phyloP scores from a whole-genome alignment of 257 asterid genomes.

The Ilex asprella region DNA sequence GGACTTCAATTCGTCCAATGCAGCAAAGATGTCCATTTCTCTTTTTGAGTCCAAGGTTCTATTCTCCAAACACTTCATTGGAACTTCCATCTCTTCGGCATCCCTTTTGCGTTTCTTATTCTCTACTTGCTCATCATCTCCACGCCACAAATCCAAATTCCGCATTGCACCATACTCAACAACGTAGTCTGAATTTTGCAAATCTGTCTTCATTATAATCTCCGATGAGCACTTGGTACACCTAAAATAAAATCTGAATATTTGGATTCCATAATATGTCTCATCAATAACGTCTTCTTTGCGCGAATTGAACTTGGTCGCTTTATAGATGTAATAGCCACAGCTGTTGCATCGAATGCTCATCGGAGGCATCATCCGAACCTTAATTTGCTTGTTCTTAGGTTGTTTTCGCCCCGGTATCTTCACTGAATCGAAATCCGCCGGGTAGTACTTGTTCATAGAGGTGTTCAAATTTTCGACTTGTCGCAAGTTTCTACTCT shows the following conservation, averaged over 20 bases:
- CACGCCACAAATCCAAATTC: constrained; percentile 91
- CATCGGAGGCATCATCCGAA: constrained; percentile 96
- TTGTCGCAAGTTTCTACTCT: too few species aligned
- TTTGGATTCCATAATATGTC: constrained; percentile 86
- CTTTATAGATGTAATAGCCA: constrained; percentile 76
- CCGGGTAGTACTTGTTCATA: constrained; percentile 90
- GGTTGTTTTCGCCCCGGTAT: constrained; percentile 80
- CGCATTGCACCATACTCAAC: constrained; percentile 84
- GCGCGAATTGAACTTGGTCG: constrained; percentile 82
- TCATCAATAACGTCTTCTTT: constrained; percentile 80
- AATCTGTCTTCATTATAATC: constrained; percentile 81
- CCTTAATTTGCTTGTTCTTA: constrained; percentile 67
- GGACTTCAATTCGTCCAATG: constrained; percentile 89
- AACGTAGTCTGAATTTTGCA: constrained; percentile 76
- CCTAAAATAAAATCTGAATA: constrained; percentile 78
- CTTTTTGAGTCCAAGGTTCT: constrained; percentile 75
- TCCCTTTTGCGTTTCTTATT: constrained; percentile 48
- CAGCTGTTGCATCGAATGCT: constrained; percentile 74
- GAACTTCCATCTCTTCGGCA: constrained; percentile 94
- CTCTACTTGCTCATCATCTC: constrained; percentile 69
- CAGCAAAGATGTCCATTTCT: constrained; percentile 90
- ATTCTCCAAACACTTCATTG: constrained; percentile 92
- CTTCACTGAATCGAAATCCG: constrained; percentile 90
- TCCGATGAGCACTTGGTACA: constrained; percentile 88
- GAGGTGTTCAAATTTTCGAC: too few species aligned